These are phyloP conservation scores for Candida montana DNA, from an alignment of 805 yeast species.

Conservation along the genomic window DNA sequence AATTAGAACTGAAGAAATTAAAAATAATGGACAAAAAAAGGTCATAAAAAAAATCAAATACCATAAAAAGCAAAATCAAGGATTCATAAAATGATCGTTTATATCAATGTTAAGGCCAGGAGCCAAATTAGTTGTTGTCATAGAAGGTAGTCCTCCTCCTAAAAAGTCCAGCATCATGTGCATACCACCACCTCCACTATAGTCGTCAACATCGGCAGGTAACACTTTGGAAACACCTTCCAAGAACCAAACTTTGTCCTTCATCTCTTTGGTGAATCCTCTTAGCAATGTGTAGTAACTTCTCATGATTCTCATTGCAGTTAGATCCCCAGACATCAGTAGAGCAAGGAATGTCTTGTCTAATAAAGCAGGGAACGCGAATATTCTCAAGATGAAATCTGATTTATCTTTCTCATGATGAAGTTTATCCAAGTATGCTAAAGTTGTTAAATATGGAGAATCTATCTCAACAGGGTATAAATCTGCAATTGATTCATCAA, in stretches of 20 bases:
- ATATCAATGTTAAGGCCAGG: constrained; percentile 25
- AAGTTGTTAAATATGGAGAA: constrained; percentile 83
- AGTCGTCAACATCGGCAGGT: constrained; percentile 88
- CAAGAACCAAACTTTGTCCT: constrained; percentile 87
- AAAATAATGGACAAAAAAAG: neutral
- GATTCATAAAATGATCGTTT: constrained; percentile 25
- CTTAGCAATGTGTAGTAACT: constrained; percentile 79
- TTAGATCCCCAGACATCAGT: constrained; percentile 76
- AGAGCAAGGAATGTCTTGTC: constrained; percentile 75
- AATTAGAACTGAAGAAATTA: neutral
- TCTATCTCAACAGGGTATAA: constrained; percentile 78
- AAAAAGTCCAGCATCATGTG: constrained; percentile 86
- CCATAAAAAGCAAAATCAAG: constrained; percentile 8
- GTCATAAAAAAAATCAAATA: neutral
- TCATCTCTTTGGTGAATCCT: constrained; percentile 79
- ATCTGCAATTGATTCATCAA: constrained; percentile 80
- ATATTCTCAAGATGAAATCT: constrained; percentile 80
- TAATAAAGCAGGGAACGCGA: constrained; percentile 88
- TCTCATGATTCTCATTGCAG: constrained; percentile 88
- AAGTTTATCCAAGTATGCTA: constrained; percentile 79
- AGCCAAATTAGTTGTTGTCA: constrained; percentile 37
- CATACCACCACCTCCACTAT: constrained; percentile 88
- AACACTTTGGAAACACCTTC: constrained; percentile 87
- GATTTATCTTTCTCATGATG: constrained; percentile 78
- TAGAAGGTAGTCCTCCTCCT: constrained; percentile 58